These are phyloP conservation scores for Fusarium neocosmosporiellum DNA, from an alignment of 2,329 filamentous ascomycete species.

Conservation along the genomic window DNA sequence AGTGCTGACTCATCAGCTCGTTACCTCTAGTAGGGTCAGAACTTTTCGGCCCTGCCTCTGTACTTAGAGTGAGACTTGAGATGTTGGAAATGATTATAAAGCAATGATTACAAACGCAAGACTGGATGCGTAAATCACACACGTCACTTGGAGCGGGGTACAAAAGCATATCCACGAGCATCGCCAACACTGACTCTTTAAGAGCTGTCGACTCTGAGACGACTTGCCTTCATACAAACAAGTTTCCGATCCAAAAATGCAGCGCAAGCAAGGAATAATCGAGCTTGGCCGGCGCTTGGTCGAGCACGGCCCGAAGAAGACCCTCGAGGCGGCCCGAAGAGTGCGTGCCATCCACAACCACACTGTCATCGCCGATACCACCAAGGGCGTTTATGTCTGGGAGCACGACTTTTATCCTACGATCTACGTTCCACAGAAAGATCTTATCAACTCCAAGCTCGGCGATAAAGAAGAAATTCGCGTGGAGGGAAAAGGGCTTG, in stretches of 20 bases:
- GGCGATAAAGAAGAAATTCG: constrained; percentile 43
- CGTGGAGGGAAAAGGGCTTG: constrained; percentile 38
- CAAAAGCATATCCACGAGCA: background rate
- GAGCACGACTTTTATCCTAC: constrained; percentile 62
- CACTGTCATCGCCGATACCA: constrained; percentile 52
- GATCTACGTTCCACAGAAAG: constrained; percentile 52
- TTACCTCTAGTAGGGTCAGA: no score
- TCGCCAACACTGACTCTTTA: background rate
- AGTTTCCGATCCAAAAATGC: background rate
- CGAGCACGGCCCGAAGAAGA: constrained; percentile 34
- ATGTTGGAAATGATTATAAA: constrained; percentile 29
- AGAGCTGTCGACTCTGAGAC: background rate
- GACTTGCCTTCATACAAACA: background rate
- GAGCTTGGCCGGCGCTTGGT: constrained; percentile 25
- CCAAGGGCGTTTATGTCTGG: constrained; percentile 53
- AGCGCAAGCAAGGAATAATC: background rate
- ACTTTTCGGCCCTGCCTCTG: no score
- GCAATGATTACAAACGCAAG: constrained; percentile 3
- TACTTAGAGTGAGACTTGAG: background rate
- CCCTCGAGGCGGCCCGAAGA: constrained; percentile 41
- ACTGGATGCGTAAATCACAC: background rate
- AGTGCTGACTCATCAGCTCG: no score
- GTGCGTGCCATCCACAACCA: constrained; percentile 50
- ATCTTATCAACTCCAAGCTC: constrained; percentile 44
- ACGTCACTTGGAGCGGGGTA: constrained; percentile 38